These are phyloP conservation scores for Annulohypoxylon truncatum DNA, from an alignment of 2,329 filamentous ascomycete species.

Conservation along the genomic window DNA sequence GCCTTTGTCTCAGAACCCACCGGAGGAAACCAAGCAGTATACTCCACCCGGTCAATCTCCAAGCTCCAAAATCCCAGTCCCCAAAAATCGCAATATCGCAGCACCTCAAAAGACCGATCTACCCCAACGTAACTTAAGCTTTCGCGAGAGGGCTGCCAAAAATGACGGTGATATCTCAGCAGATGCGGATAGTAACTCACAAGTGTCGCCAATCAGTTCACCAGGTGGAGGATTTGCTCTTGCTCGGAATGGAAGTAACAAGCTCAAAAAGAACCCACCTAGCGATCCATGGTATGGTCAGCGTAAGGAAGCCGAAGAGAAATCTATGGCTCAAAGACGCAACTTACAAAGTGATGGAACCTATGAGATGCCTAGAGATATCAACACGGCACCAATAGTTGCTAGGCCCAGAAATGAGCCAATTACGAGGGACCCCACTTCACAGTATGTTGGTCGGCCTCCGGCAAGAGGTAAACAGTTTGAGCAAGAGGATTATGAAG, in stretches of 20 bases:
- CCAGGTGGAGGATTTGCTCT: constrained; percentile 54
- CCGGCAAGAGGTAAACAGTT: constrained; percentile 42
- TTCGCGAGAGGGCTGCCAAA: constrained; percentile 67
- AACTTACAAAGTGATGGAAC: constrained; percentile 20
- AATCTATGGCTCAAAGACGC: constrained; percentile 46
- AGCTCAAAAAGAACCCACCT: constrained; percentile 68
- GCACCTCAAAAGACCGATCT: constrained; percentile 49
- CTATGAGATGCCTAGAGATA: constrained; percentile 23
- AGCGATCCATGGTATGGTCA: constrained; percentile 60
- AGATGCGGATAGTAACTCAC: constrained; percentile 44
- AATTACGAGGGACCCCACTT: constrained; percentile 26
- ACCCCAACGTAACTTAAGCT: constrained; percentile 68
- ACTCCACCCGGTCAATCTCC: constrained; percentile 47
- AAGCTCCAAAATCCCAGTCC: constrained; percentile 45
- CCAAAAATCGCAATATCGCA: constrained; percentile 43
- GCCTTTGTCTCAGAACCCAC: constrained; percentile 49
- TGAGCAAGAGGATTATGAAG: constrained; percentile 38
- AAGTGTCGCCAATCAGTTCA: constrained; percentile 46
- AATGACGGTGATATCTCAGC: constrained; percentile 55
- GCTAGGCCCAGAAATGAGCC: constrained; percentile 22
- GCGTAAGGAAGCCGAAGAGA: constrained; percentile 58
- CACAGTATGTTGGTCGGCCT: constrained; percentile 42
- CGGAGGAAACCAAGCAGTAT: constrained; percentile 48
- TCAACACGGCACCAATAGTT: neutral
- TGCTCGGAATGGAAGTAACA: constrained; percentile 66